Base-by-base conservation (phyloP, 345 rosid species). In the Brassica nigra region DNA sequence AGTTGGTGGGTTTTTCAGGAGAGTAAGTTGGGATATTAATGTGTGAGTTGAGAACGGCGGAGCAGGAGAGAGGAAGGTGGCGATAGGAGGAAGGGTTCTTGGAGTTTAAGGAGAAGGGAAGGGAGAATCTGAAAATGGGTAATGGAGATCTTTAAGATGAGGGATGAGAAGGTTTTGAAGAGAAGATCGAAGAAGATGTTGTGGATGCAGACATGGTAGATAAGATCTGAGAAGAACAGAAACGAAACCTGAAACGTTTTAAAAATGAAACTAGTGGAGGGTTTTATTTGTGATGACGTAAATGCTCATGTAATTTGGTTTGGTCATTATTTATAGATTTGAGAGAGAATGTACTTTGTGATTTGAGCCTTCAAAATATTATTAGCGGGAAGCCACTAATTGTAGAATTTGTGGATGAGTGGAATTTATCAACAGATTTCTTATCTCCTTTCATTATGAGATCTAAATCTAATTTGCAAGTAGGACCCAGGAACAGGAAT, bases 41-140 rank as follows among this genome's bases (percentile, higher is more conserved):
- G 8, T 82, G 30, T n/a, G 78, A 9, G 68, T 73, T 79, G 23
- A 59, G 57, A 0, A 67, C 23, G 62, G 86, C 52, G 80, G 89
- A 57, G 73, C 62, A n/a, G 44, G 90, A 80, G 68, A 71, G 66
- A 37, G 87, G 18, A 27, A 62, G 59, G 61, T 80, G 86, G 77
- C 84, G 84, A 65, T 52, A 71, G 47, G 72, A 55, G 70, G 76
- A 52, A 15, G 73, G 37, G 39, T 76, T 81, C 2, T 57, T 36
- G 0, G 74, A 58, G 7, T 81, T 81, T 31, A 63, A 8, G 8
- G 90, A 0, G 31, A 84, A 76, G 1, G 89, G 83, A 2, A 86
- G 74, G 42, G 75, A 23, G 5, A 70, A 80, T 66, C 75, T 83
- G 59, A 70, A 74, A 5, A 80, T 81, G 74, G 76, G 52, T 58